Percentiles rank a stretch among this genome's conserved stretches.
These are phyloP conservation scores for Agaricus sinodeliciosus DNA, from an alignment of 768 basidiomycete species.

Conservation along the genomic window DNA sequence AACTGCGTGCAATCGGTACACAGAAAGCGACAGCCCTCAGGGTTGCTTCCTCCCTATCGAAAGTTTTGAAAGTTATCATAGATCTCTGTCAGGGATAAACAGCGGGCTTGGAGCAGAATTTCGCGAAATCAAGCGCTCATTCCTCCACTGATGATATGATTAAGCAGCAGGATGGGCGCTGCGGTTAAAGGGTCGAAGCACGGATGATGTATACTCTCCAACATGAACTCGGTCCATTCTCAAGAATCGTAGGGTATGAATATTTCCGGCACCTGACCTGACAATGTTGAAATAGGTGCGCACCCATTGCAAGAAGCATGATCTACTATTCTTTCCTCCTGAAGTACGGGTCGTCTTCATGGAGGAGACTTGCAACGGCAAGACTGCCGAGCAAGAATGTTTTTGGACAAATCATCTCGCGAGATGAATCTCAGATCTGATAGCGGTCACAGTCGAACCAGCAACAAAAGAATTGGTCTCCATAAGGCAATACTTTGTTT, in stretches of 20 bases:
- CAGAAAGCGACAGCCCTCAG: slow-evolving; percentile 2
- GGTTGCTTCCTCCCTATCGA: slow-evolving; percentile 5
- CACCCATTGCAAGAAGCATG: neutral
- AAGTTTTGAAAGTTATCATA: neutral
- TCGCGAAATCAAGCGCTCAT: neutral
- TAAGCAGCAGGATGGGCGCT: slow-evolving; percentile 1
- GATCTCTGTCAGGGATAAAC: neutral
- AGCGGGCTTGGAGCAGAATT: neutral
- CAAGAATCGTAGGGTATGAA: neutral
- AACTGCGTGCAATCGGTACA: neutral
- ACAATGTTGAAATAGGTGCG: neutral
- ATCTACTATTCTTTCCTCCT: neutral
- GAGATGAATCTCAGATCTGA: slow-evolving; percentile 15
- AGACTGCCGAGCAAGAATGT: neutral
- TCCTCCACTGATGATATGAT: slow-evolving; percentile 4
- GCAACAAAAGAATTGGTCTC: slow-evolving; percentile 17
- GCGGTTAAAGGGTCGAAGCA: slow-evolving; percentile 2
- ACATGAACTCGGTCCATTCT: neutral
- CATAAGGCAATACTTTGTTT: neutral
- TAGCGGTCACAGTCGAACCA: slow-evolving; percentile 14
- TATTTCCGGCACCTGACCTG: neutral
- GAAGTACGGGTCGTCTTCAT: slow-evolving; percentile 2
- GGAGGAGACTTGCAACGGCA: slow-evolving; percentile 5
- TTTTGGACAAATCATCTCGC: slow-evolving; percentile 5
- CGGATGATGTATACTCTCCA: neutral